These are phyloP conservation scores for Neurospora sp. DNA, from an alignment of 495 filamentous ascomycete species.

Conservation along the genomic window DNA sequence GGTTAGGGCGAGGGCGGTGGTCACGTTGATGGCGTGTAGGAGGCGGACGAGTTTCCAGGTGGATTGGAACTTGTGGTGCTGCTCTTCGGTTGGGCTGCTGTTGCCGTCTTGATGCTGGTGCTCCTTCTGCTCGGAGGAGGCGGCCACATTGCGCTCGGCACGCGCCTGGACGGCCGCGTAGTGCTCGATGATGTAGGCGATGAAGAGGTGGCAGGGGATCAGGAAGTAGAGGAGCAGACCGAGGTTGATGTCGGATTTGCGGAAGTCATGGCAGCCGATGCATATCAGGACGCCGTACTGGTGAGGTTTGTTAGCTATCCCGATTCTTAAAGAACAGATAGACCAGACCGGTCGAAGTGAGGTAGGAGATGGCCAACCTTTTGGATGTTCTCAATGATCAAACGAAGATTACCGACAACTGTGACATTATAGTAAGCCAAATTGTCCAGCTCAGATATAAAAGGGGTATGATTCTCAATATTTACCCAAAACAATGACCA, in stretches of 20 bases:
- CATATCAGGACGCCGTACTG: conserved; percentile 93
- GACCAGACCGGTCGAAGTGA: background rate
- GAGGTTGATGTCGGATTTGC: conserved; percentile 62
- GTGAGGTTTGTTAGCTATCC: conserved; percentile 11
- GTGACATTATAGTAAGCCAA: background rate
- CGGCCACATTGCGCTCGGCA: conserved; percentile 47
- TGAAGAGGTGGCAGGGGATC: conserved; percentile 79
- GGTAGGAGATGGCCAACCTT: conserved; percentile 47
- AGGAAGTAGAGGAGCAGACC: conserved; percentile 69
- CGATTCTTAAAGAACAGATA: background rate
- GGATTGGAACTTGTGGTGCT: conserved; percentile 49
- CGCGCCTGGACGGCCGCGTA: conserved; percentile 68
- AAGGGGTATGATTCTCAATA: background rate
- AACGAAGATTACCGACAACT: conserved; percentile 86
- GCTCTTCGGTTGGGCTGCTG: conserved; percentile 42
- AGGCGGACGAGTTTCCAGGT: conserved; percentile 71
- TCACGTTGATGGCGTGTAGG: conserved; percentile 72
- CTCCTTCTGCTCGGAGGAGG: conserved; percentile 21
- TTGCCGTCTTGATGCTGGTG: conserved; percentile 25
- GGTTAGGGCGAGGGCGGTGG: conserved; percentile 68
- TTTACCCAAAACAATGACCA: conserved; percentile 84
- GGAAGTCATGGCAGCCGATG: conserved; percentile 80
- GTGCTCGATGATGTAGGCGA: conserved; percentile 80
- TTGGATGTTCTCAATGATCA: conserved; percentile 94
- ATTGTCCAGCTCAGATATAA: background rate